Percentiles rank a stretch among this genome's conserved stretches.
Conservation (phyloP, 495 filamentous ascomycete genomes). For the Hyaloscypha bicolor region DNA sequence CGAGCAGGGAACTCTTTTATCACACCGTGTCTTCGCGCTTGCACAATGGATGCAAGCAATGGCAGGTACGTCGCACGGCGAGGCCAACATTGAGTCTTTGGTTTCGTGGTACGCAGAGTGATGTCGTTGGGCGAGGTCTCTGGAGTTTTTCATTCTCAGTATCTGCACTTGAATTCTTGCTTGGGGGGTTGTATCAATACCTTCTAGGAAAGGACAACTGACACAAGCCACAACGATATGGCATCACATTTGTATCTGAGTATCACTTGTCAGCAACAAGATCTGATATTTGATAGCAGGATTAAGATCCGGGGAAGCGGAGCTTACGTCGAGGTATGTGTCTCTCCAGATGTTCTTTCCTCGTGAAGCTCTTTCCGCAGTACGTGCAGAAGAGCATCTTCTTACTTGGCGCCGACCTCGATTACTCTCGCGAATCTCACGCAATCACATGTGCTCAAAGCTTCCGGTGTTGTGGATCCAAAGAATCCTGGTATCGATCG, state of each 20-base stretch:
- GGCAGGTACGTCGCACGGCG: conserved; percentile 40
- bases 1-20: conserved; percentile 64
- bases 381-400: conserved; percentile 57
- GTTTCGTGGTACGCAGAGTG: conserved; percentile 53
- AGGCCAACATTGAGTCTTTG: conserved; percentile 42
- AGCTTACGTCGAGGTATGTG: conserved; percentile 63
- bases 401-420: background rate
- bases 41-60: conserved; percentile 64
- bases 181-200: conserved; percentile 35
- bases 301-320: background rate
- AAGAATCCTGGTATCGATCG: background rate
- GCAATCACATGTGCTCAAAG: background rate
- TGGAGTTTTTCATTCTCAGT: conserved; percentile 28
- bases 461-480: background rate
- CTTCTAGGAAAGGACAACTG: conserved; percentile 63
- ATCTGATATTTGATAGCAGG: background rate
- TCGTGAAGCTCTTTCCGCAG: conserved; percentile 64
- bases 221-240: conserved; percentile 59
- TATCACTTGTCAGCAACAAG: background rate
- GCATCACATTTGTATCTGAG: conserved; percentile 67
- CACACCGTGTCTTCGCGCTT: conserved; percentile 67
- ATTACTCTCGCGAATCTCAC: background rate
- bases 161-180: background rate
- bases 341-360: conserved; percentile 67
- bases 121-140: conserved; percentile 62